Percentiles rank a stretch among this genome's conserved stretches.
phyloP scores from a whole-genome alignment of 176 grass and related monocot species.

The Carex parvula region DNA sequence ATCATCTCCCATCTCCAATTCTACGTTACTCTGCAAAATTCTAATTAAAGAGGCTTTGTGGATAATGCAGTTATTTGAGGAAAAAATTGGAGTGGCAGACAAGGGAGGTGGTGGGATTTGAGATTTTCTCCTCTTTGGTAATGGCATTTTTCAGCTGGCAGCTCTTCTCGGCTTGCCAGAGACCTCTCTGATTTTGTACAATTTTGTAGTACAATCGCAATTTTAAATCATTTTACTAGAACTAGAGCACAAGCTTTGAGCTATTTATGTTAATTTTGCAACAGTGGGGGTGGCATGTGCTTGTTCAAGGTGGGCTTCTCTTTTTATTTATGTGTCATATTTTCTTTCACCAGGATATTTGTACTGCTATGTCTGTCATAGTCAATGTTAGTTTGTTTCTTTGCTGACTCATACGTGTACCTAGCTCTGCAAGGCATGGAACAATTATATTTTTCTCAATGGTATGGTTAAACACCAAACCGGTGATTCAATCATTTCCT shows the following conservation, averaged over 20 bases:
- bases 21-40: background rate
- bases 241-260: constrained; percentile 13
- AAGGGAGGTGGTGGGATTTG: constrained; percentile 67
- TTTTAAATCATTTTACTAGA: background rate
- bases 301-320: background rate
- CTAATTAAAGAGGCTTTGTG: background rate
- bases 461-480: background rate
- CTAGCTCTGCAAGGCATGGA: background rate
- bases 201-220: constrained; percentile 2
- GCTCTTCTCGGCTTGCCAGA: constrained; percentile 94
- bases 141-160: constrained; percentile 99
- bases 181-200: constrained; percentile 33
- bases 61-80: constrained; percentile 74
- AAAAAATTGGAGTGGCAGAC: constrained; percentile 81
- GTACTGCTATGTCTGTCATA: background rate
- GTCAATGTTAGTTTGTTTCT: background rate
- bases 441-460: background rate
- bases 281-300: background rate
- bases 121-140: constrained; percentile 74
- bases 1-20: background rate
- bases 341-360: constrained; percentile 7
- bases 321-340: background rate
- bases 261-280: constrained; percentile 7
- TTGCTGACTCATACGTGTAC: background rate
- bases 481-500: background rate